Percentiles rank a stretch among this genome's conserved stretches.
These are phyloP conservation scores for Eleusine coracana DNA, from an alignment of 176 grass and related monocot species.

Conservation along the genomic window DNA sequence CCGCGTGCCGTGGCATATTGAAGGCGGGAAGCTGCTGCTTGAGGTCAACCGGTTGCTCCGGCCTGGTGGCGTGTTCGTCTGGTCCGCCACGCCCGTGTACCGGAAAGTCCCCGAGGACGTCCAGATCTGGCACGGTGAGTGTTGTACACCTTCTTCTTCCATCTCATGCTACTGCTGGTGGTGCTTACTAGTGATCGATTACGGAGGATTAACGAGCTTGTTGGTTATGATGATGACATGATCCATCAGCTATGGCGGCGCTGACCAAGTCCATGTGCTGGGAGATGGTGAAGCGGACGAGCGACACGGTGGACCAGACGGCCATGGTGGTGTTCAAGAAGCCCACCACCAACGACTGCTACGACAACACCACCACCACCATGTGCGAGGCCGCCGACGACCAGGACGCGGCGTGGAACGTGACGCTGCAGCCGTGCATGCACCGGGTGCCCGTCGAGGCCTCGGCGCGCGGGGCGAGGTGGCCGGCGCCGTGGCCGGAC, in stretches of 20 bases:
- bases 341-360: slow-evolving; percentile 77
- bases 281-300: slow-evolving; percentile 80
- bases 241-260: slow-evolving; percentile 51
- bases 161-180: too few species aligned
- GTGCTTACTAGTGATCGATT: too few species aligned
- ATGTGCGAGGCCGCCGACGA: slow-evolving; percentile 69
- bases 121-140: slow-evolving; percentile 74
- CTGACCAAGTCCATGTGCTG: slow-evolving; percentile 93
- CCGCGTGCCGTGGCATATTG: slow-evolving; percentile 85
- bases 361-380: slow-evolving; percentile 24
- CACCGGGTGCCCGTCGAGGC: slow-evolving; percentile 55
- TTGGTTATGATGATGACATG: too few species aligned
- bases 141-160: too few species aligned
- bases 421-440: slow-evolving; percentile 77
- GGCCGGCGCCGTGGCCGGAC: slow-evolving; percentile 76
- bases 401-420: slow-evolving; percentile 84
- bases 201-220: too few species aligned
- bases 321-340: slow-evolving; percentile 79
- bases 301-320: slow-evolving; percentile 69
- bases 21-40: slow-evolving; percentile 78
- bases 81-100: slow-evolving; percentile 92
- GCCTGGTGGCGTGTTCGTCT: slow-evolving; percentile 79
- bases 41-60: slow-evolving; percentile 83
- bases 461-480: slow-evolving; percentile 48
- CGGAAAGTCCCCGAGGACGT: slow-evolving; percentile 69